Conservation (phyloP, 140 eudicot species). For the Flaveria floridana region DNA sequence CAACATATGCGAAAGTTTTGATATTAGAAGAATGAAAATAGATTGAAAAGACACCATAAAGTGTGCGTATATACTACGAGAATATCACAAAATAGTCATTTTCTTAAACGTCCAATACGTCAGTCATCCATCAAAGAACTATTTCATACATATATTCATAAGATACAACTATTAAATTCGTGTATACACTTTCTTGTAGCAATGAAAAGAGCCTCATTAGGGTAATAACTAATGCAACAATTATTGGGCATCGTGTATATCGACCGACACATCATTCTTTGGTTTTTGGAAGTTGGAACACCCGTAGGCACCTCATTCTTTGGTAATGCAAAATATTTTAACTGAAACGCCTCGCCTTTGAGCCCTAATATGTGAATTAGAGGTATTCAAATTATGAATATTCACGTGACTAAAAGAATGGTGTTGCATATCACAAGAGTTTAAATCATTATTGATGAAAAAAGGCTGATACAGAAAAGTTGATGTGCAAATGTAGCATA, state of each 20-base stretch:
- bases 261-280: not conserved
- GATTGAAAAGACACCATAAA: constrained; percentile 24
- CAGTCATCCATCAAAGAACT: not conserved
- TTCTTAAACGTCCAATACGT: not conserved
- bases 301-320: not conserved
- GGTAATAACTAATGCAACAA: not conserved
- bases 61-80: not conserved
- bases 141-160: not conserved
- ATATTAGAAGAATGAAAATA: constrained; percentile 19
- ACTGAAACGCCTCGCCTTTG: not conserved
- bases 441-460: not conserved
- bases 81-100: not conserved
- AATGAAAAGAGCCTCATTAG: not conserved
- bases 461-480: not conserved
- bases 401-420: not conserved
- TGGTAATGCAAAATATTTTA: not conserved
- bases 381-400: not conserved
- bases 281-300: not conserved
- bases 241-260: not conserved
- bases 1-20: not conserved
- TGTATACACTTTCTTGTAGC: not conserved
- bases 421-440: not conserved
- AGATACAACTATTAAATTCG: not conserved
- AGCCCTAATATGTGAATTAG: not conserved
- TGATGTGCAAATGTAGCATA: not conserved